phyloP scores from a whole-genome alignment of 1,284 basidiomycete species.

The Wolfiporia cocos region DNA sequence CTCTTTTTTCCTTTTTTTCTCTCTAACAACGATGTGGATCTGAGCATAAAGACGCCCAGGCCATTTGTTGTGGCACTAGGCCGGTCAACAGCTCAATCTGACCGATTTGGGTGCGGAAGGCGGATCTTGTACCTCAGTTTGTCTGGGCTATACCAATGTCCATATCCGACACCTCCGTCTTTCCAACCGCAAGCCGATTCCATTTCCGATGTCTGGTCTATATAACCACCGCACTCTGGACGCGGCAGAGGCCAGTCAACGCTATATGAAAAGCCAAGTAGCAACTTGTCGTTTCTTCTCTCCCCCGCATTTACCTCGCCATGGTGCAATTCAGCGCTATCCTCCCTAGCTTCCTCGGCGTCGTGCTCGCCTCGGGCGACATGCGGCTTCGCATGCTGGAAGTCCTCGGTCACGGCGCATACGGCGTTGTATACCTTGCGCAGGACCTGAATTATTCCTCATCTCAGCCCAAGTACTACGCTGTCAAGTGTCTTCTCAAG shows the following conservation, averaged over 20 bases:
- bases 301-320: constrained; percentile 1
- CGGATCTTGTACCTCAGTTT: constrained; percentile 2
- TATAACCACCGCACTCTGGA: background rate
- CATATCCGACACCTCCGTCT: constrained; percentile 1
- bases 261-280: no score
- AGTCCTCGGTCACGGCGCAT: constrained; percentile 56
- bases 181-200: background rate
- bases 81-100: background rate
- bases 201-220: background rate
- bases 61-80: no score
- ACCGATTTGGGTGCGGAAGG: constrained; percentile 3
- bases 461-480: constrained; percentile 28
- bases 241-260: no score
- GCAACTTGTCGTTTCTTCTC: background rate
- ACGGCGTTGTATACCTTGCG: constrained; percentile 63
- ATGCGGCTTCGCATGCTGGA: constrained; percentile 36
- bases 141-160: constrained; percentile 4
- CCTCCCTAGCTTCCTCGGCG: constrained; percentile 22
- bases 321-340: constrained; percentile 23
- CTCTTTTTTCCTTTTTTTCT: no score
- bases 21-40: no score
- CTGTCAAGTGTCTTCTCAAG: constrained; percentile 61
- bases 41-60: no score
- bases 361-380: constrained; percentile 12
- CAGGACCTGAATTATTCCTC: constrained; percentile 29